These are phyloP conservation scores for Somion occarium DNA, from an alignment of 1,284 basidiomycete genomes.

Conservation along the genomic window DNA sequence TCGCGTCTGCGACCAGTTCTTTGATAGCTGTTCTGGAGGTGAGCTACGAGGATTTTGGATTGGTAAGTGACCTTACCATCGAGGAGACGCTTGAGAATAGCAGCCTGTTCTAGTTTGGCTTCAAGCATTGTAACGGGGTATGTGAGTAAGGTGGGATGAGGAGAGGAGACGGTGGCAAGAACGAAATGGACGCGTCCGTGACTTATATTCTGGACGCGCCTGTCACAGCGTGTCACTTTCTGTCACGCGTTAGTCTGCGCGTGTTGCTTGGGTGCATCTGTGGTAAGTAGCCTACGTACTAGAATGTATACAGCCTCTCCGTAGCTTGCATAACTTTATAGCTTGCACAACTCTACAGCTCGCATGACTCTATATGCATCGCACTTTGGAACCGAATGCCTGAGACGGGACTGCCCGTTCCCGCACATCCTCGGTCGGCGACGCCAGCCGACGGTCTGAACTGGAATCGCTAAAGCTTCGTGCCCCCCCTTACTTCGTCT, in stretches of 20 bases:
- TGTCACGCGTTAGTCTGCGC: no score
- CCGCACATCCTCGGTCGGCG: no score
- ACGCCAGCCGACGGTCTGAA: background rate
- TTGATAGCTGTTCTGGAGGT: constrained; percentile 72
- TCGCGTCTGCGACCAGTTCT: constrained; percentile 96
- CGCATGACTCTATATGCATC: no score
- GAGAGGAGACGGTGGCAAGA: constrained; percentile 6
- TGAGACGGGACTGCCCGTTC: no score
- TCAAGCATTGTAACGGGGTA: constrained; percentile 65
- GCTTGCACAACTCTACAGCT: no score
- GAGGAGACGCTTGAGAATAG: constrained; percentile 80
- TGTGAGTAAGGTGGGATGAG: constrained; percentile 9
- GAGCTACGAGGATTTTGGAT: constrained; percentile 7
- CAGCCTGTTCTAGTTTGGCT: constrained; percentile 83
- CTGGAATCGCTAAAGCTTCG: no score
- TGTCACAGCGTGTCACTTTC: constrained; percentile 10
- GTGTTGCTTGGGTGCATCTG: no score
- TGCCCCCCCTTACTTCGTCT: no score
- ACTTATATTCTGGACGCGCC: constrained; percentile 1
- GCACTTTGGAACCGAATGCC: no score
- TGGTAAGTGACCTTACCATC: constrained; percentile 56
- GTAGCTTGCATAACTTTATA: no score
- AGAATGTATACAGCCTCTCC: no score
- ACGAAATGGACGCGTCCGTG: constrained; percentile 14
- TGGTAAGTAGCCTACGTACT: no score